Conservation (phyloP, 306 rosid species). For the Canavalia ensiformis region DNA sequence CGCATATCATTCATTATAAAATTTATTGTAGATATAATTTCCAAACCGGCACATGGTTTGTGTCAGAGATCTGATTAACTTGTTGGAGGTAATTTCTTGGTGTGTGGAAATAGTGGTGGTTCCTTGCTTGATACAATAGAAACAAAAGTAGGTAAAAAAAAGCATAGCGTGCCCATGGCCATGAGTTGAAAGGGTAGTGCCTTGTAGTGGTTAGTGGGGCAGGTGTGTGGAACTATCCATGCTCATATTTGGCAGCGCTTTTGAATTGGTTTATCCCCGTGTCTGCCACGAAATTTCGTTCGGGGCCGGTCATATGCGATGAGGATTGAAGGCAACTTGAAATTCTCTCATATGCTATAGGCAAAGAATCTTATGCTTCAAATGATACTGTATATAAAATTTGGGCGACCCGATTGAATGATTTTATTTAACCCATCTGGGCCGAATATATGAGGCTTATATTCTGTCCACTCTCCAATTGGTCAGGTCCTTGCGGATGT, state of each 20-base stretch:
- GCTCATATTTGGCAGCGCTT: not conserved
- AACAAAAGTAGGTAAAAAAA: slow-evolving; percentile 27
- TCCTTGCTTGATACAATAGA: slow-evolving; percentile 19
- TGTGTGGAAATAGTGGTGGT: not conserved
- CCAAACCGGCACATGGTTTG: not conserved
- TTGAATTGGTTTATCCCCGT: slow-evolving; percentile 21
- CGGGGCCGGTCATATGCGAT: no score
- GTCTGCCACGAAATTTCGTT: slow-evolving; percentile 32
- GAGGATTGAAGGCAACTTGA: not conserved
- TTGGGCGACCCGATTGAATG: not conserved
- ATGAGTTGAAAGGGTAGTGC: slow-evolving; percentile 38
- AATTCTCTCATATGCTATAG: slow-evolving; percentile 13
- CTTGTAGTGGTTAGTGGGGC: slow-evolving; percentile 44
- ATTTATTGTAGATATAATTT: not conserved
- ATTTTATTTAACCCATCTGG: not conserved
- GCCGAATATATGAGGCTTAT: slow-evolving; percentile 41
- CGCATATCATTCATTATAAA: not conserved
- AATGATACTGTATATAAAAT: not conserved
- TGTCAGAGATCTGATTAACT: not conserved
- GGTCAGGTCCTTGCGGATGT: slow-evolving; percentile 41
- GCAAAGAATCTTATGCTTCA: slow-evolving; percentile 24
- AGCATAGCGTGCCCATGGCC: slow-evolving; percentile 20
- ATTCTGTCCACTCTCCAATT: slow-evolving; percentile 33
- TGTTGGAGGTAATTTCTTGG: not conserved
- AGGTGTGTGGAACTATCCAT: slow-evolving; percentile 32